Base-by-base conservation (phyloP, 192 early-diverging fungal species). In the Dispira parvispora region DNA sequence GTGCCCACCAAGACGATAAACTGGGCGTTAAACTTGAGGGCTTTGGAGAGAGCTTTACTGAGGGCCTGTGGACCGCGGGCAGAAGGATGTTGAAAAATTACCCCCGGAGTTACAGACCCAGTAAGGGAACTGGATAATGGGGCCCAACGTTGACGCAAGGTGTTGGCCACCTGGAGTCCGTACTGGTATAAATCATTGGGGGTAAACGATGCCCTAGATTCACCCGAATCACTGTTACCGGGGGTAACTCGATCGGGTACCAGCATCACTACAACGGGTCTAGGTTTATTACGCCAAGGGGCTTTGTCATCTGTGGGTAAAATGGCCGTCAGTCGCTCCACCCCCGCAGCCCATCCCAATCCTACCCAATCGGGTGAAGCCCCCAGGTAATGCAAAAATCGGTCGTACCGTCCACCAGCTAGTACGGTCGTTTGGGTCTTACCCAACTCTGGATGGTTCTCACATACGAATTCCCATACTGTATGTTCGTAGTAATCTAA, bases 401-500 rank as follows among this genome's bases (percentile, higher is more conserved):
- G 73, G 54, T 86, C 84, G 56, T 86, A 86, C 11, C 82, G 65
- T 11, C 84, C 84, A 14, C 84, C 84, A 6, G 84, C 84, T 8
- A 86, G 68, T 13, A 86, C 71, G 8, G 84, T 84, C 25, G 74
- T 78, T 66, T 86, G 84, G 44, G 81, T 76, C 0, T 62, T 54
- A 0, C 84, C 84, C 3, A 84, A 67, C 26, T 69, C 61, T 16
- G 62, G 44, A 46, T 60, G 63, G 11, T 68, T 50, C 16, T 50
- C 47, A 45, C 66, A 77, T 0, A 73, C 74, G 27, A 80, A 76
- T 64, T 86, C 84, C 72, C 82, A 86, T 11, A 86, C 80, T 11
- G 84, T 84, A 46, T 81, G 77, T 56, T 84, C 78, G 62, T 86
- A 86, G 50, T 82, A 86, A 45, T 86, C 84, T n/a, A 86, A 68